These are phyloP conservation scores for Talaromyces verruculosus DNA, from an alignment of 2,329 filamentous ascomycete species.

Conservation along the genomic window DNA sequence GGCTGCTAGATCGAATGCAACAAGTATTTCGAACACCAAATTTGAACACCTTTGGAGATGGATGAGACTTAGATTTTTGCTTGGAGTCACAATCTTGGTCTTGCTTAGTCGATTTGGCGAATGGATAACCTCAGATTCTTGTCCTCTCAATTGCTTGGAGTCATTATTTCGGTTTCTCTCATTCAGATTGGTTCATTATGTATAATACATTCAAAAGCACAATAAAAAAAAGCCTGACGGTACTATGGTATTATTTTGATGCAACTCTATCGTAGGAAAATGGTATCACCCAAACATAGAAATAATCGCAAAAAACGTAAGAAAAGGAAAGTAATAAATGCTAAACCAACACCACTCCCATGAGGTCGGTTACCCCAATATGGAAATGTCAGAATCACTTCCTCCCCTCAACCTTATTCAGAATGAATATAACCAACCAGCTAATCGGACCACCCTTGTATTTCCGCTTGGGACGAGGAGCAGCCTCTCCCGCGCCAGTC, in stretches of 20 bases:
- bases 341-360: not conserved
- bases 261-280: not conserved
- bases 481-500: not conserved
- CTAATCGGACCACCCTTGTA: conserved; percentile 13
- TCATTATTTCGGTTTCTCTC: not conserved
- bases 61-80: not conserved
- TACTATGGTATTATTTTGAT: not conserved
- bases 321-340: not conserved
- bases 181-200: not conserved
- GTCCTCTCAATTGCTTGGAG: not conserved
- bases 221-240: not conserved
- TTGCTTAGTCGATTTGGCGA: not conserved
- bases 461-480: not conserved
- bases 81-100: not conserved
- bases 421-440: conserved; percentile 7
- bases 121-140: not conserved
- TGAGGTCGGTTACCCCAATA: not conserved
- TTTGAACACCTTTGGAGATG: not conserved
- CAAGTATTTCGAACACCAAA: not conserved
- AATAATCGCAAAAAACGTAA: not conserved
- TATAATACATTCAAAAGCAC: not conserved
- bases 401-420: conserved; percentile 11
- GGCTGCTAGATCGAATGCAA: not conserved
- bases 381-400: not conserved
- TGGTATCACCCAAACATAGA: not conserved